Evolutionary conservation across 495 filamentous ascomycete genomes (phyloP), one percentile per base, ranked within the genome.

Genomic region (Penicillium waksmanii): DNA sequence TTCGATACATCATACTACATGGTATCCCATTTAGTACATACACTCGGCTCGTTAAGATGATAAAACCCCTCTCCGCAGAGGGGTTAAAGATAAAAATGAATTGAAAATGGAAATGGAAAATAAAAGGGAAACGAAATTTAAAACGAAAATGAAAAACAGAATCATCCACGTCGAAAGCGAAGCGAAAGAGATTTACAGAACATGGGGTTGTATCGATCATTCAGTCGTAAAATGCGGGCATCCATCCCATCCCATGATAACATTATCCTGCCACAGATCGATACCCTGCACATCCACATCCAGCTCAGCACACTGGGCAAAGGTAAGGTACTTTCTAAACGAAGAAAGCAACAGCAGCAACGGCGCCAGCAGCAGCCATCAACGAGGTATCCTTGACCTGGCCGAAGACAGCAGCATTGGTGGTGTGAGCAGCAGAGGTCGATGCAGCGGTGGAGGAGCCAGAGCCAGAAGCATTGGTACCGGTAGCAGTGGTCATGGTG

Each of bases 331-430:
- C 40, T 47, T 27, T 21, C 50, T 70, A 76, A 23, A 70, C 65
- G n/a, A 75, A 60, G 49, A 73, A 63, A 40, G 72, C 73, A 51
- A 74, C 66, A 15, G 68, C 67, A 9, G 71, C 65, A 38, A 64
- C 71, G 18, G 67, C 72, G n/a, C 70, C 75, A 8, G 72, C 67
- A 40, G 66, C 72, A 33, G 74, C 76, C 59, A 74, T 33, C 17
- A 75, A 53, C n/a, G 69, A 65, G 10, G 66, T 51, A 27, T 71
- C 73, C 35, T 67, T 68, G 57, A 43, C 62, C 18, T 62, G 65
- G 52, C 84, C 63, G 76, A 85, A 65, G 67, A 79, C 57, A 77
- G 83, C 65, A 72, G 75, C 60, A 80, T 81, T 60, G 23, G 66
- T 63, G 33, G 63, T 68, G 21, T 65, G 54, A 43, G 67, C 53